Percentiles rank a stretch among this genome's conserved stretches.
These are phyloP conservation scores for Emericellopsis cladophorae DNA, from an alignment of 2,329 filamentous ascomycete genomes.

Conservation along the genomic window DNA sequence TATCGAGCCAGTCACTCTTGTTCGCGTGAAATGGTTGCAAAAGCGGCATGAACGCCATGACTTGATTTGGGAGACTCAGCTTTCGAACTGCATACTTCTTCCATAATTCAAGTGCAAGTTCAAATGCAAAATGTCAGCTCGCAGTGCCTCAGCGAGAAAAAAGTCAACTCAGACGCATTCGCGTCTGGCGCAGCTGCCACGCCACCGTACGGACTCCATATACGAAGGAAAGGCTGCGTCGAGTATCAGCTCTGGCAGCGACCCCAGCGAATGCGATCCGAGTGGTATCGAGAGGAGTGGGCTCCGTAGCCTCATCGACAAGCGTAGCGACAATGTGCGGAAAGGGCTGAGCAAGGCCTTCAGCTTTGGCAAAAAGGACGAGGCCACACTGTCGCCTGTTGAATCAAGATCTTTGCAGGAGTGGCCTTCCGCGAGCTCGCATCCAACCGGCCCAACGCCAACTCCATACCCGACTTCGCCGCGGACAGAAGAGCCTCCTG, in stretches of 20 bases:
- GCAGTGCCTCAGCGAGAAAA: constrained; percentile 3
- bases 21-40: too few relatives aligned
- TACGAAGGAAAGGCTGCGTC: too few relatives aligned
- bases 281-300: constrained; percentile 39
- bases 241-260: too few relatives aligned
- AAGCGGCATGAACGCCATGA: too few relatives aligned
- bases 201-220: too few relatives aligned
- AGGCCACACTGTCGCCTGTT: constrained; percentile 10
- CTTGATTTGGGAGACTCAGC: too few relatives aligned
- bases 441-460: background rate
- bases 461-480: background rate
- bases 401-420: too few relatives aligned
- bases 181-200: background rate
- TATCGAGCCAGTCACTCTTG: too few relatives aligned
- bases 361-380: constrained; percentile 34
- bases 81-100: too few relatives aligned
- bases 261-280: background rate
- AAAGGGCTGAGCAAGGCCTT: constrained; percentile 41
- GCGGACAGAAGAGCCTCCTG: constrained; percentile 7
- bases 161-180: background rate
- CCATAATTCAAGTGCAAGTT: too few relatives aligned
- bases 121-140: constrained; percentile 1
- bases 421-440: too few relatives aligned
- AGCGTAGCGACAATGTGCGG: constrained; percentile 41
- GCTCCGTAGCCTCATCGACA: constrained; percentile 37